Base-by-base conservation (phyloP, 768 basidiomycete species). In the Mycena rebaudengoi region DNA sequence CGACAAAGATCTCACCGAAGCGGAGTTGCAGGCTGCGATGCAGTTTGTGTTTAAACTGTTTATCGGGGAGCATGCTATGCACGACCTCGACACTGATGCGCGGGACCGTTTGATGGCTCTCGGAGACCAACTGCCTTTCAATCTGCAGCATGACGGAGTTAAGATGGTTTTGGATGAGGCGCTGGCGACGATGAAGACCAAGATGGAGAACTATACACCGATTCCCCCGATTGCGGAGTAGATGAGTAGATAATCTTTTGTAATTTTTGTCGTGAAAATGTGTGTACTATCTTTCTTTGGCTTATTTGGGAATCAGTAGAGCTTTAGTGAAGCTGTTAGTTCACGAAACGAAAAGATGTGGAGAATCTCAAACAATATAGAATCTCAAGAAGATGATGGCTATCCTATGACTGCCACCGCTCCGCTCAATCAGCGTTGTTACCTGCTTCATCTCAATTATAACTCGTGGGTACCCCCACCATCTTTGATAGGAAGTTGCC, bases 91-190 rank as follows among this genome's bases (percentile, higher is more conserved):
- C 33, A 25, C n/a, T 26, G 51, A 52, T 52, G 51, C 51, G 21
- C 33, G 35, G 35, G 51, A 52, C 35, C 51, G 51, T 21, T 37
- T 52, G 51, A 37, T 37, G 37, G 51, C 23, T 20, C 35, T 52
- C 16, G 51, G 51, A 39, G 35, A 39, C 35, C 51, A 52, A 39
- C 33, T 52, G n/a, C 51, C 51, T 39, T 39, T 52, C 21, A 52
- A 52, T 26, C 35, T 52, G 11, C 51, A 52, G 25, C 51, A 52
- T 26, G 51, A 52, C 35, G 51, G 51, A 18, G 51, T 52, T 6
- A 52, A 52, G 51, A 40, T 40, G 51, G 35, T 52, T 52, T 39
- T 52, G 51, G 51, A 52, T 37, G 35, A 52, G 35, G 51, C 51
- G 51, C 21, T 25, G n/a, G 51, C 7, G 35, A 5, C 8, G 35